A percentile compares a stretch with the other conserved stretches of the same genome.
Evolutionary conservation across 2,329 filamentous ascomycete species (phyloP).

Genomic region (Pseudocercospora musae): DNA sequence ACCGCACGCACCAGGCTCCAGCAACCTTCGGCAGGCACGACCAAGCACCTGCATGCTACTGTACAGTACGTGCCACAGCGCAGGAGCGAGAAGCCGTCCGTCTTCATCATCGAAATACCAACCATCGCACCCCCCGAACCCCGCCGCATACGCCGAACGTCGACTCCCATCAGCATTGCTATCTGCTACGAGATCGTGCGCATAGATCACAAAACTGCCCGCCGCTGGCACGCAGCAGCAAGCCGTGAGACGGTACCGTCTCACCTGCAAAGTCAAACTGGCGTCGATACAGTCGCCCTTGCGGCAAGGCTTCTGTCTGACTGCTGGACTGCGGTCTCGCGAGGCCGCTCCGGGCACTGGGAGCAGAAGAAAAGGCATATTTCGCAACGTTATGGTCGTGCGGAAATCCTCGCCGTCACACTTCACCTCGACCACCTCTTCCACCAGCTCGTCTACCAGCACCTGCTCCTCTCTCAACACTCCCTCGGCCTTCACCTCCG

Average conservation of each 20-base stretch:
- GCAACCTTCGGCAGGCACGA: neutral
- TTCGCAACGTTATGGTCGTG: conserved; percentile 32
- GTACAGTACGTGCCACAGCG: neutral
- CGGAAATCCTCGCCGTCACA: conserved; percentile 27
- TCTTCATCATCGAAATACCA: neutral
- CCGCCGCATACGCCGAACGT: neutral
- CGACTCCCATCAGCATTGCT: neutral
- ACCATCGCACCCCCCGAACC: neutral
- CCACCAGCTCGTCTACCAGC: conserved; percentile 25
- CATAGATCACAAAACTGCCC: neutral
- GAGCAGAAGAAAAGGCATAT: conserved; percentile 24
- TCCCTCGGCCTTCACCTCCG: conserved; percentile 28
- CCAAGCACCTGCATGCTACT: conserved; percentile 6
- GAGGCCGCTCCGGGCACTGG: conserved; percentile 14
- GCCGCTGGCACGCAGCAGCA: conserved; percentile 12
- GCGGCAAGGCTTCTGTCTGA: conserved; percentile 29
- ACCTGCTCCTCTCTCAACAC: conserved; percentile 23
- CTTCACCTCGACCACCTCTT: conserved; percentile 27
- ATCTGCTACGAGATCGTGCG: neutral
- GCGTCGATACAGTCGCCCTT: conserved; percentile 33
- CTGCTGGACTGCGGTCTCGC: conserved; percentile 17
- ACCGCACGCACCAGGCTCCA: too few relatives aligned
- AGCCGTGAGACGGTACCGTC: conserved; percentile 23
- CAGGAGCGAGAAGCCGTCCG: neutral
- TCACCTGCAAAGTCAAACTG: conserved; percentile 30